These are phyloP conservation scores for Rutidosis leptorrhynchoides DNA, from an alignment of 129 eudicot genomes.

Conservation along the genomic window DNA sequence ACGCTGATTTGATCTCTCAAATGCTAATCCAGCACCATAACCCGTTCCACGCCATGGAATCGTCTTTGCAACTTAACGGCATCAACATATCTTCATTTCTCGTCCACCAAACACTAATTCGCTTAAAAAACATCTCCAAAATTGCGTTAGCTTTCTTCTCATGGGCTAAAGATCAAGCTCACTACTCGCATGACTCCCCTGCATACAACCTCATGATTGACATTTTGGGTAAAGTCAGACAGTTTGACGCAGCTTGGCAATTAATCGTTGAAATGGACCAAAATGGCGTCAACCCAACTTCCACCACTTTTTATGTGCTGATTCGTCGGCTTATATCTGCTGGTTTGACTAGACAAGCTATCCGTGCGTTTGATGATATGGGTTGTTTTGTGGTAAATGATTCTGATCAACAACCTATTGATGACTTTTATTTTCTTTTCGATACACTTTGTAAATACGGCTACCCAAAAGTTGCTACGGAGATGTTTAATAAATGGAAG, in stretches of 20 bases:
- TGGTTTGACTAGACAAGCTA: slow-evolving; percentile 72
- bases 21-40: slow-evolving; percentile 77
- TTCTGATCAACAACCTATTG: slow-evolving; percentile 27
- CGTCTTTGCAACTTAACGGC: slow-evolving; percentile 72
- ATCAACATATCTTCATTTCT: slow-evolving; percentile 46
- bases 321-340: slow-evolving; percentile 73
- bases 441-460: slow-evolving; percentile 91
- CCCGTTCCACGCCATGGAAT: slow-evolving; percentile 85
- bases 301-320: slow-evolving; percentile 56
- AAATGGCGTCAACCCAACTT: slow-evolving; percentile 37
- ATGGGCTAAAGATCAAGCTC: slow-evolving; percentile 41
- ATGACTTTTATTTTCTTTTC: slow-evolving; percentile 44
- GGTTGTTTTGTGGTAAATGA: slow-evolving; percentile 47
- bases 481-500: slow-evolving; percentile 65
- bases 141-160: slow-evolving; percentile 76
- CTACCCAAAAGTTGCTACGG: slow-evolving; percentile 67
- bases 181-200: slow-evolving; percentile 33
- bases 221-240: slow-evolving; percentile 55
- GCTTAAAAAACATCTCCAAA: slow-evolving; percentile 63
- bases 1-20: slow-evolving; percentile 66
- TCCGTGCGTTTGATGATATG: slow-evolving; percentile 75
- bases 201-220: slow-evolving; percentile 64
- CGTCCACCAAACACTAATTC: slow-evolving; percentile 79
- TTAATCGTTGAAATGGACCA: slow-evolving; percentile 65
- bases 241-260: slow-evolving; percentile 84